Conservation (phyloP, 768 basidiomycete species). For the Tulasnella sp. region DNA sequence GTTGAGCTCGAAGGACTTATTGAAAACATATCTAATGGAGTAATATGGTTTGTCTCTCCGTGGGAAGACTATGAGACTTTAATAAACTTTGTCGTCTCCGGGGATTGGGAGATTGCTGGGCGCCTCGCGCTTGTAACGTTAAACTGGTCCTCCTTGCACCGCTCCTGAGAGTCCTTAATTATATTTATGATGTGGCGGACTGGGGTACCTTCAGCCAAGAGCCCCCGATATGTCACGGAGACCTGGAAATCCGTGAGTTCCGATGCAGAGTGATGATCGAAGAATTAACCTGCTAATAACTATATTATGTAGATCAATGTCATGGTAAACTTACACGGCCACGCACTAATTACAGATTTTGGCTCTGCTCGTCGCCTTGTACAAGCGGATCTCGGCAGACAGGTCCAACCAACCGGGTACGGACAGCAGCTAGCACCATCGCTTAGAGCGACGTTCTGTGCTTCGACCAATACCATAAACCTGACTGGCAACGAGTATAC, state of each 20-base stretch:
- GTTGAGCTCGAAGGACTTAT: not conserved
- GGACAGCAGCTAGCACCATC: not conserved
- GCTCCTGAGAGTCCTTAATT: not conserved
- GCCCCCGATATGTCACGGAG: not conserved
- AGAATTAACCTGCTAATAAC: not conserved
- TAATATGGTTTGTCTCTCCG: not conserved
- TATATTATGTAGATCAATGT: not conserved
- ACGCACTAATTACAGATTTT: not conserved
- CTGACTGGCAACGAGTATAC: not conserved
- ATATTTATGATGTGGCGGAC: not conserved
- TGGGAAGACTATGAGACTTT: not conserved
- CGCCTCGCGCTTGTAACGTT: not conserved
- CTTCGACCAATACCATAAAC: not conserved
- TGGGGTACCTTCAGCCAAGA: not conserved
- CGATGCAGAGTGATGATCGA: not conserved
- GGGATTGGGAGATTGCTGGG: not conserved
- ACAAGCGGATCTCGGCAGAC: not conserved
- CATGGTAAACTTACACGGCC: not conserved
- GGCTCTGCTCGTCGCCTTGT: not conserved
- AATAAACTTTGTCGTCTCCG: not conserved
- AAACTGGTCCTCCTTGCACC: not conserved
- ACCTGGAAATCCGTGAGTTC: not conserved
- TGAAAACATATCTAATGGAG: not conserved
- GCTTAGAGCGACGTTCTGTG: not conserved
- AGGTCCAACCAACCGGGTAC: not conserved